Conservation (phyloP, 225 moss, liverwort and hornwort species). For the Physcomitrium patens region DNA sequence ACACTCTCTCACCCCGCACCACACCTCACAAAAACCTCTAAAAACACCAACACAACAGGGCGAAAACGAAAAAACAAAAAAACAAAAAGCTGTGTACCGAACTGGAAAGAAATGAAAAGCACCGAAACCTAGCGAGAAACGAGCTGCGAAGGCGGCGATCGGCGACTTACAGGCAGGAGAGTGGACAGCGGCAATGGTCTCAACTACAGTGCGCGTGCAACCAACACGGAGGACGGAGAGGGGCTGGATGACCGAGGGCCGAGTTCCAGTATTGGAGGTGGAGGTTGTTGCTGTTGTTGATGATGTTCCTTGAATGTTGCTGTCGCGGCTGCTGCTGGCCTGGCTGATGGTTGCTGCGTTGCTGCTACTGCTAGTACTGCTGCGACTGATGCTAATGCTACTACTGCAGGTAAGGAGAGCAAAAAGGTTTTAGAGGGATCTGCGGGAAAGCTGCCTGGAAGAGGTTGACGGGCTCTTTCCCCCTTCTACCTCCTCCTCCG, state of each 20-base stretch:
- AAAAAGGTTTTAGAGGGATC: conserved; percentile 42
- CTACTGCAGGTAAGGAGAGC: conserved; percentile 33
- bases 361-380: background rate
- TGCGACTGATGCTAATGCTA: background rate
- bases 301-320: background rate
- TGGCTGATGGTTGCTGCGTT: background rate
- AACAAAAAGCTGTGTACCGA: background rate
- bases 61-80: no score
- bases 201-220: no score
- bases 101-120: background rate
- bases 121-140: conserved; percentile 21
- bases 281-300: background rate
- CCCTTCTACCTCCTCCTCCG: background rate
- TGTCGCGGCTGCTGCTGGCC: background rate
- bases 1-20: no score
- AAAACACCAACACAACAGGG: no score
- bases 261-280: background rate
- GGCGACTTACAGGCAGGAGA: conserved; percentile 42
- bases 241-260: background rate
- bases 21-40: no score
- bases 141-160: conserved; percentile 35
- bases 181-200: no score
- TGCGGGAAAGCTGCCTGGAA: conserved; percentile 49
- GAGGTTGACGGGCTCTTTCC: conserved; percentile 21
- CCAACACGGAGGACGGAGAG: background rate